These are phyloP conservation scores for Stemphylium beticola DNA, from an alignment of 2,329 filamentous ascomycete species.

Conservation along the genomic window DNA sequence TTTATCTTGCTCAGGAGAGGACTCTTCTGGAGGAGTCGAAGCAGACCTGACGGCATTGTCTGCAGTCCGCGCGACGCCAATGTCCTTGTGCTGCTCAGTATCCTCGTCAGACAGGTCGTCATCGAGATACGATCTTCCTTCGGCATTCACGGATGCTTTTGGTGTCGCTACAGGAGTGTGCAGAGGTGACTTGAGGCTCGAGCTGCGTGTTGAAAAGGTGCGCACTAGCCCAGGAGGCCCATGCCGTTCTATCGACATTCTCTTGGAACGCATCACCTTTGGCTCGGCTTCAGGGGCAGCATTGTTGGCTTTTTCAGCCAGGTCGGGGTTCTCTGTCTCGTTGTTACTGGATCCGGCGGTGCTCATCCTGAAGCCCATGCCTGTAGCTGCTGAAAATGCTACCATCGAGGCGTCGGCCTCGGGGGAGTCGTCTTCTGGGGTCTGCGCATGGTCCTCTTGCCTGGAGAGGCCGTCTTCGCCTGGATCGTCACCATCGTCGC, in stretches of 20 bases:
- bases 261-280: conserved; percentile 43
- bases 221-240: conserved; percentile 43
- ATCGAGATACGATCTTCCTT: conserved; percentile 39
- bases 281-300: conserved; percentile 31
- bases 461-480: conserved; percentile 16
- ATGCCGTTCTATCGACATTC: conserved; percentile 45
- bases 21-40: conserved; percentile 34
- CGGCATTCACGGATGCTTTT: conserved; percentile 14
- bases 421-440: conserved; percentile 5
- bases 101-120: conserved; percentile 38
- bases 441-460: conserved; percentile 4
- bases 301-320: conserved; percentile 28
- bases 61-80: conserved; percentile 53
- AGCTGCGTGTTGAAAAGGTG: conserved; percentile 44
- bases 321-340: conserved; percentile 18
- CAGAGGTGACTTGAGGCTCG: conserved; percentile 29
- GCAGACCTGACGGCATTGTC: conserved; percentile 44
- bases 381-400: conserved; percentile 42
- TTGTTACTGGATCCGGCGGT: conserved; percentile 24
- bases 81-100: conserved; percentile 34
- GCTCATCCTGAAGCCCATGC: conserved; percentile 37
- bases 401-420: conserved; percentile 38
- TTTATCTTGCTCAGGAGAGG: conserved; percentile 20
- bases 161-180: conserved; percentile 29
- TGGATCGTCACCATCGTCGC: background rate